phyloP scores from a whole-genome alignment of 108 stramenopile genomes.

The Nitzschia inconspicua region DNA sequence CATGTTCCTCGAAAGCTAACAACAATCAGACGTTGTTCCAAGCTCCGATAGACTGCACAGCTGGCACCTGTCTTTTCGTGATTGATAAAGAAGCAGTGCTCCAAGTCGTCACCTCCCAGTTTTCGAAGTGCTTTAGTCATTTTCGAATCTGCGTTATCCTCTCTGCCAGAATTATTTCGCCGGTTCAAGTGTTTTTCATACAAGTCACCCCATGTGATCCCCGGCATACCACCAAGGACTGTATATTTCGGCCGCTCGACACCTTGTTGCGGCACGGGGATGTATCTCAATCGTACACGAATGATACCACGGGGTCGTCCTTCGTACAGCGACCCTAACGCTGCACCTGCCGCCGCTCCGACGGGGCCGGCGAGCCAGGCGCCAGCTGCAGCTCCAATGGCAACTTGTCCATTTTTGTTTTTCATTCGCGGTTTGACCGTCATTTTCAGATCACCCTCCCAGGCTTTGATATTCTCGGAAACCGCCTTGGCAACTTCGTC shows the following conservation, averaged over 20 bases:
- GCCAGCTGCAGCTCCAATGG: slow-evolving; percentile 64
- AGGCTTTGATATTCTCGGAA: slow-evolving; percentile 30
- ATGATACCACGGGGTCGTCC: slow-evolving; percentile 68
- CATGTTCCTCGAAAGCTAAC: slow-evolving; percentile 84
- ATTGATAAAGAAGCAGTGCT: slow-evolving; percentile 78
- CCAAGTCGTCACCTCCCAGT: slow-evolving; percentile 49
- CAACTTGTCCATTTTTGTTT: slow-evolving; percentile 72
- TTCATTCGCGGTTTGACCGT: slow-evolving; percentile 75
- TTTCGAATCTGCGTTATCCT: neutral
- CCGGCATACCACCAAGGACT: slow-evolving; percentile 73
- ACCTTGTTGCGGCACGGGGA: slow-evolving; percentile 55
- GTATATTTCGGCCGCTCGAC: slow-evolving; percentile 32
- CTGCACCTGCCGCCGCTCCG: slow-evolving; percentile 80
- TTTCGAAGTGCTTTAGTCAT: slow-evolving; percentile 4
- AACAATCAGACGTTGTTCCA: slow-evolving; percentile 60
- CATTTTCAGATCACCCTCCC: slow-evolving; percentile 64
- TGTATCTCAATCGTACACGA: slow-evolving; percentile 50
- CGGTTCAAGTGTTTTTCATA: slow-evolving; percentile 37
- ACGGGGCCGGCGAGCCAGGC: slow-evolving; percentile 75
- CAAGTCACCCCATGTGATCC: slow-evolving; percentile 71
- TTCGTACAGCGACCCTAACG: slow-evolving; percentile 69
- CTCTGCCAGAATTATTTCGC: neutral
- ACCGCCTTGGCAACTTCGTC: slow-evolving; percentile 13
- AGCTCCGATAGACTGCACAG: slow-evolving; percentile 66
- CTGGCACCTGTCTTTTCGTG: slow-evolving; percentile 75